phyloP scores from a whole-genome alignment of 345 rosid species.

The Brassica carinata region DNA sequence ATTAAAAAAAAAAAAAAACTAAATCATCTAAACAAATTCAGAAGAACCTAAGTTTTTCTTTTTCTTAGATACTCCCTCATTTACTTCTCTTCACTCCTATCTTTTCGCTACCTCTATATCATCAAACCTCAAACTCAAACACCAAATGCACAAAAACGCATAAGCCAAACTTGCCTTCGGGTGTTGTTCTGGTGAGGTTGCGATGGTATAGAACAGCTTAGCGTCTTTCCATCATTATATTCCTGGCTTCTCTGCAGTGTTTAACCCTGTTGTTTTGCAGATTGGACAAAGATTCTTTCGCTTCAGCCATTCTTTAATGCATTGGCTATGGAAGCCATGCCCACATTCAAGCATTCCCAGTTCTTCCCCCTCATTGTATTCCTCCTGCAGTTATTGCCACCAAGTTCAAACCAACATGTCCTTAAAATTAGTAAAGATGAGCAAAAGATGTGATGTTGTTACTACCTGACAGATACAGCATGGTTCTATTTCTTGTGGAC shows the following conservation, averaged over 20 bases:
- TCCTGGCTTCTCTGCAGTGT: slow-evolving; percentile 42
- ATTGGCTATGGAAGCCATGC: slow-evolving; percentile 71
- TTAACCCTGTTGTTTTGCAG: slow-evolving; percentile 73
- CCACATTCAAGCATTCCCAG: slow-evolving; percentile 75
- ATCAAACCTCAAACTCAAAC: slow-evolving; percentile 20
- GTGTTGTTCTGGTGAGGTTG: slow-evolving; percentile 16
- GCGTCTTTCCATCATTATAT: slow-evolving; percentile 9
- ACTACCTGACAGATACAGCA: slow-evolving; percentile 95
- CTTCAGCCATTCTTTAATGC: slow-evolving; percentile 80
- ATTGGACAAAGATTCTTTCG: slow-evolving; percentile 85
- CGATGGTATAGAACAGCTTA: slow-evolving; percentile 18
- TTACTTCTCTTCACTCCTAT: slow-evolving; percentile 24
- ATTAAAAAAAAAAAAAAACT: background rate
- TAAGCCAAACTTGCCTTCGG: background rate
- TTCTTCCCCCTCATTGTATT: slow-evolving; percentile 62
- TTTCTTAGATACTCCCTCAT: background rate
- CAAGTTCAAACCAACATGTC: slow-evolving; percentile 1
- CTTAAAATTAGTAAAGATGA: background rate
- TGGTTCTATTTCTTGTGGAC: slow-evolving; percentile 65
- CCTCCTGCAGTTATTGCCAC: slow-evolving; percentile 56
- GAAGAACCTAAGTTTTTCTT: slow-evolving; percentile 15
- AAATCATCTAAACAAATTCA: slow-evolving; percentile 28
- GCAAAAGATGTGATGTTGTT: slow-evolving; percentile 5
- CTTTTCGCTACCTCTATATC: slow-evolving; percentile 4
- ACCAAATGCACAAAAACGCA: background rate